These are phyloP conservation scores for Gaertneriomyces semiglobifer DNA, from an alignment of 192 early-diverging fungal genomes.

Conservation along the genomic window DNA sequence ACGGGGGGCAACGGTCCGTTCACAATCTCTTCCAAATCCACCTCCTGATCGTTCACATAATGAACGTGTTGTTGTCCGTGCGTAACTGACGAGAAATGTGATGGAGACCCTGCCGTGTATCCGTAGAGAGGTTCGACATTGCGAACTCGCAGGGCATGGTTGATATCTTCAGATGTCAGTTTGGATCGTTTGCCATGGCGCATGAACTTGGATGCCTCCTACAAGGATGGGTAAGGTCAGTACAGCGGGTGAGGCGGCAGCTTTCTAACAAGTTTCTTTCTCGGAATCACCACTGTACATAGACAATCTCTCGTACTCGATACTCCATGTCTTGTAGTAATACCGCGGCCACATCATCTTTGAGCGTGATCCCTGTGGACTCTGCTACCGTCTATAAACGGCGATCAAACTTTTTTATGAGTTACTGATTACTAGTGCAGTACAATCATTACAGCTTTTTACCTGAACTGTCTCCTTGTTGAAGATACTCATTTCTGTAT, in stretches of 20 bases:
- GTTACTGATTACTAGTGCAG: not conserved
- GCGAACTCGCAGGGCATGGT: slow-evolving; percentile 81
- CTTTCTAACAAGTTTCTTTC: not conserved
- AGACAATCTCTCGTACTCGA: slow-evolving; percentile 86
- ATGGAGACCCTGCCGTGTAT: slow-evolving; percentile 64
- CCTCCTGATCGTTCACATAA: slow-evolving; percentile 90
- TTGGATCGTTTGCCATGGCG: slow-evolving; percentile 83
- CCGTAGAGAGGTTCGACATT: slow-evolving; percentile 98
- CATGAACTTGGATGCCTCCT: slow-evolving; percentile 98
- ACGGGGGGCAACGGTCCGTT: slow-evolving; percentile 83
- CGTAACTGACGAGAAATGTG: slow-evolving; percentile 62
- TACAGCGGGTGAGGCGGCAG: not conserved
- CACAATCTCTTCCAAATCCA: slow-evolving; percentile 86
- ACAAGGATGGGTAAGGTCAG: not conserved
- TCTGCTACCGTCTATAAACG: slow-evolving; percentile 62
- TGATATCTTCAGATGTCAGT: slow-evolving; percentile 81
- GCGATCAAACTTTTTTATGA: slow-evolving; percentile 4
- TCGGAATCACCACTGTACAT: slow-evolving; percentile 41
- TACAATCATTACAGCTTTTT: slow-evolving; percentile 12
- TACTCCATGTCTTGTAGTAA: slow-evolving; percentile 94
- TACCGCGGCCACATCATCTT: slow-evolving; percentile 79
- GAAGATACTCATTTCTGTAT: slow-evolving; percentile 36
- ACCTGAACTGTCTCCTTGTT: slow-evolving; percentile 59
- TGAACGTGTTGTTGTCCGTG: slow-evolving; percentile 61
- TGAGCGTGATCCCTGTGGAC: slow-evolving; percentile 76